Conservation (phyloP, 2,329 filamentous ascomycete genomes). For the Atkinsonella hypoxylon region DNA sequence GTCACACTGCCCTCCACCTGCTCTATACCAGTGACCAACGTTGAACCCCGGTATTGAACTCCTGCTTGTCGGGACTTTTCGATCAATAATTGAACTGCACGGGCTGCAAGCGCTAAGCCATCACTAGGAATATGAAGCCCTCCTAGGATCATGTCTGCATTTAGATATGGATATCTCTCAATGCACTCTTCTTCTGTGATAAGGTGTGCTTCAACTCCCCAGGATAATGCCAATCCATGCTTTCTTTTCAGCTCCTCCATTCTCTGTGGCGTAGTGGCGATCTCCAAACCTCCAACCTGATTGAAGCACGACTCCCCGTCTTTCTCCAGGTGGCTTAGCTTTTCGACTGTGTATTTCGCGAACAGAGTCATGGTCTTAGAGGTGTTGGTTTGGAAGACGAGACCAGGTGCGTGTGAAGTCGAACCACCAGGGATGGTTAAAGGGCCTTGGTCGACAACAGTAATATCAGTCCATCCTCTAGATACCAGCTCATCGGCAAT, state of each 20-base stretch:
- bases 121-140: constrained; percentile 49
- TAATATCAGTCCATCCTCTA: constrained; percentile 51
- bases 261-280: constrained; percentile 47
- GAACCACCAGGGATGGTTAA: constrained; percentile 51
- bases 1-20: constrained; percentile 36
- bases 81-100: constrained; percentile 50
- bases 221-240: constrained; percentile 47
- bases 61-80: constrained; percentile 44
- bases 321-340: constrained; percentile 38
- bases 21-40: constrained; percentile 45
- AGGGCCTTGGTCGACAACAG: constrained; percentile 52
- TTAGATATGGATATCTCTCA: constrained; percentile 41
- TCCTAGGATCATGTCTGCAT: constrained; percentile 40
- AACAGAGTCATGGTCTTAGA: constrained; percentile 46
- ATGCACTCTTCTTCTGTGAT: constrained; percentile 40
- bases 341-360: constrained; percentile 50
- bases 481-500: constrained; percentile 51
- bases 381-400: constrained; percentile 51
- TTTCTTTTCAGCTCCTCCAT: constrained; percentile 51
- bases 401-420: constrained; percentile 51
- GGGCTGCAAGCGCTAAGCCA: constrained; percentile 47
- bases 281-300: constrained; percentile 49
- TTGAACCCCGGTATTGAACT: constrained; percentile 43
- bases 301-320: constrained; percentile 39
- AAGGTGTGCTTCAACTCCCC: constrained; percentile 44